phyloP scores from a whole-genome alignment of 73 alveolate species.

The Stentor coeruleus region DNA sequence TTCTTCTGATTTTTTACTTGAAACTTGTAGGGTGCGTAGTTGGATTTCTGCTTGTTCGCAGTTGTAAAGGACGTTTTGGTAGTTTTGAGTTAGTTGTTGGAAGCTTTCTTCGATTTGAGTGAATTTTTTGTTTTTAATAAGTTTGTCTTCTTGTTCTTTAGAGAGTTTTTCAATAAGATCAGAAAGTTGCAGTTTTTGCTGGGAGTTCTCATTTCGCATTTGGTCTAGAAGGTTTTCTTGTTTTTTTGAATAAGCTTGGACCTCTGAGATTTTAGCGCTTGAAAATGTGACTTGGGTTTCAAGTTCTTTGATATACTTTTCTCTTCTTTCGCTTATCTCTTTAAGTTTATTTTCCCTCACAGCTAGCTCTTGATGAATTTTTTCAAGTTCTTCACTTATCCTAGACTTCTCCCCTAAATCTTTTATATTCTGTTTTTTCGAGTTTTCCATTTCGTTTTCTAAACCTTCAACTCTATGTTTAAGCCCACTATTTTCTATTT shows the following conservation, averaged over 20 bases:
- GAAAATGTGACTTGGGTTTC: background rate
- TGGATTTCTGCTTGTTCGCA: slow-evolving; percentile 22
- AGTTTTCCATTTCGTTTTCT: background rate
- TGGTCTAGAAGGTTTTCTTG: background rate
- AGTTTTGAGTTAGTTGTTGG: background rate
- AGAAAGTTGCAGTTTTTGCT: background rate
- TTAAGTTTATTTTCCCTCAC: background rate
- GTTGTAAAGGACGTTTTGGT: slow-evolving; percentile 3
- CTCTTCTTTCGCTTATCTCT: background rate
- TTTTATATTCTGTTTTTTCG: slow-evolving; percentile 8
- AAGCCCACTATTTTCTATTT: background rate
- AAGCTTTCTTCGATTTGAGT: background rate
- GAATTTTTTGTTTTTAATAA: background rate
- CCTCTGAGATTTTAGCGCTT: background rate
- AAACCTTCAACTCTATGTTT: background rate
- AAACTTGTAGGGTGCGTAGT: slow-evolving; percentile 7
- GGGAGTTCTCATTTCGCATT: background rate
- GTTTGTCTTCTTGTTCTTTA: background rate
- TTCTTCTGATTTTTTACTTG: background rate
- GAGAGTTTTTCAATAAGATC: background rate
- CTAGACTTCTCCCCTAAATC: background rate
- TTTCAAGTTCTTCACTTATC: slow-evolving; percentile 9
- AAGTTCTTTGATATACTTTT: slow-evolving; percentile 24
- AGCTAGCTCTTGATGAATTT: slow-evolving; percentile 2
- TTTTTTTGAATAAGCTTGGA: background rate